Conservation (phyloP, 139 green algal species). For the Chlorella vulgaris region DNA sequence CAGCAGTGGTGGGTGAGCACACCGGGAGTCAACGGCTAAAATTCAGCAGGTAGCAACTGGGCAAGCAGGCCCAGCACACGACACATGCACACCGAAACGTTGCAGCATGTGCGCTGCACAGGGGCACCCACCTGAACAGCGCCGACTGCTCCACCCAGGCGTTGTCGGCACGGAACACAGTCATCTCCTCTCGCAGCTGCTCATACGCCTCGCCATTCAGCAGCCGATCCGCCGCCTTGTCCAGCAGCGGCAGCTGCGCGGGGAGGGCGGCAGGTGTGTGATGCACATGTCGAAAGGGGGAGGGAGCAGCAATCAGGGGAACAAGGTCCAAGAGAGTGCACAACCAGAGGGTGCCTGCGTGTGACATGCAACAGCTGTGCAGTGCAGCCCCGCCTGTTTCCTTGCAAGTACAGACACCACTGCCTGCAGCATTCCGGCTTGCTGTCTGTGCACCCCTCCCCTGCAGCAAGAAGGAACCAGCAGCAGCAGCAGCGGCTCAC, state of each 20-base stretch:
- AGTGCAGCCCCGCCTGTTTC: too few species aligned
- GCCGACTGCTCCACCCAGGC: constrained; percentile 93
- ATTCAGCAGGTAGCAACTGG: neutral
- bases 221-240: constrained; percentile 70
- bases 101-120: neutral
- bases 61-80: neutral
- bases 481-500: neutral
- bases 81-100: constrained; percentile 3
- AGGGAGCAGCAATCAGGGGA: neutral
- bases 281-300: neutral
- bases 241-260: constrained; percentile 76
- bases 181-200: constrained; percentile 52
- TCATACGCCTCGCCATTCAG: constrained; percentile 41
- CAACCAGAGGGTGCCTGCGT: too few species aligned
- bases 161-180: constrained; percentile 62
- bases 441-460: neutral
- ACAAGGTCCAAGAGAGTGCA: too few species aligned
- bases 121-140: constrained; percentile 71
- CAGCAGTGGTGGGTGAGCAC: too few species aligned
- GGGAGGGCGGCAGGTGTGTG: neutral
- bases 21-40: too few species aligned
- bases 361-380: too few species aligned
- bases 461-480: neutral
- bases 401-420: too few species aligned
- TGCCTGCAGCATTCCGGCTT: too few species aligned